These are phyloP conservation scores for Pulveroboletus sp. DNA, from an alignment of 768 basidiomycete species.

Conservation along the genomic window DNA sequence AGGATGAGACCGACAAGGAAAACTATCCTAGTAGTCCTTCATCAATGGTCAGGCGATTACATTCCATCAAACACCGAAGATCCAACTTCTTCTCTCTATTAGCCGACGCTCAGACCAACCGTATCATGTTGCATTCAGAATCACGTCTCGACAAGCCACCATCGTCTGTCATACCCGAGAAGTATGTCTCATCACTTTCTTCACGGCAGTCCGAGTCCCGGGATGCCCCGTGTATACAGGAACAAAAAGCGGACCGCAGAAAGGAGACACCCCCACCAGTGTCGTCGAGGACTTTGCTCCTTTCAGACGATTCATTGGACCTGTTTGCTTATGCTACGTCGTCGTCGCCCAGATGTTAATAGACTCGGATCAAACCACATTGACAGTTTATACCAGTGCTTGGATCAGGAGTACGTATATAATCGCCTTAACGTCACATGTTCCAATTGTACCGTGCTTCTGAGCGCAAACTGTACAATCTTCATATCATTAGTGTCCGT, in stretches of 20 bases:
- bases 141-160: slow-evolving; percentile 1
- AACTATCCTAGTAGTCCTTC: slow-evolving; percentile 9
- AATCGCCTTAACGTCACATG: too few species aligned
- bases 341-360: slow-evolving; percentile 25
- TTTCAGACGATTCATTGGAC: slow-evolving; percentile 50
- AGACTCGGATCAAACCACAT: background rate
- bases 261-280: background rate
- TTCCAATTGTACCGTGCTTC: too few species aligned
- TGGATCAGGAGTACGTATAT: too few species aligned
- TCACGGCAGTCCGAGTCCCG: slow-evolving; percentile 7
- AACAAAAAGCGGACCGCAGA: slow-evolving; percentile 5
- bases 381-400: too few species aligned
- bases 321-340: slow-evolving; percentile 40
- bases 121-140: slow-evolving; percentile 33
- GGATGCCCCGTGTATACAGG: slow-evolving; percentile 6
- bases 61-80: slow-evolving; percentile 14
- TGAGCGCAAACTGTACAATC: too few species aligned
- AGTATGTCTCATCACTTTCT: slow-evolving; percentile 2
- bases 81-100: slow-evolving; percentile 39
- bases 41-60: slow-evolving; percentile 7
- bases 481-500: too few species aligned
- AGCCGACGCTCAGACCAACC: slow-evolving; percentile 37
- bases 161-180: slow-evolving; percentile 16
- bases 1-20: slow-evolving; percentile 21
- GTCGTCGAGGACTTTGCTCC: slow-evolving; percentile 10